A percentile compares a stretch with the other conserved stretches of the same genome.
Evolutionary conservation across 495 filamentous ascomycete species (phyloP).

Genomic region (Penicillium crystallinum): DNA sequence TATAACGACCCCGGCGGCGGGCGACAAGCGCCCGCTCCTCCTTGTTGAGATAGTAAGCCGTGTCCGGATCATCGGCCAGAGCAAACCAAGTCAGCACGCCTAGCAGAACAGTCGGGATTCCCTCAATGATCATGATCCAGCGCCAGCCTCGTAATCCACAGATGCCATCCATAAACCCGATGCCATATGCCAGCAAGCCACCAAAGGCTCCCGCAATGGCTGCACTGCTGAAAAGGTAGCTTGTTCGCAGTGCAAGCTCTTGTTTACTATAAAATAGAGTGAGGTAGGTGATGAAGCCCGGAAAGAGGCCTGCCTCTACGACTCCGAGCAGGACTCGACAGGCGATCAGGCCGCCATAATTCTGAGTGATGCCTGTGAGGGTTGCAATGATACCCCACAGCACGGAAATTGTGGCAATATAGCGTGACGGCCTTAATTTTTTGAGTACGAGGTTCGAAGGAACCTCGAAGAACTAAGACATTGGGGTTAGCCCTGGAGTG

Average conservation of each 20-base stretch:
- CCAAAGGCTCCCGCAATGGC: conserved; percentile 73
- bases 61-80: conserved; percentile 60
- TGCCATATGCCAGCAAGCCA: conserved; percentile 68
- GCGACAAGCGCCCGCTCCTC: conserved; percentile 52
- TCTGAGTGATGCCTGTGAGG: conserved; percentile 58
- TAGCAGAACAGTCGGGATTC: conserved; percentile 60
- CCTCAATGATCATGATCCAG: conserved; percentile 64
- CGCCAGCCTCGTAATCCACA: conserved; percentile 53
- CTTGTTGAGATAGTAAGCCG: conserved; percentile 55
- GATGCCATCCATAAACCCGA: conserved; percentile 66
- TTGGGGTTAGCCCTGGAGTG: background rate
- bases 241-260: conserved; percentile 68
- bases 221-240: conserved; percentile 71
- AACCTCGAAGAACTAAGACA: conserved; percentile 36
- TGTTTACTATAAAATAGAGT: conserved; percentile 71
- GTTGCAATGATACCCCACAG: conserved; percentile 69
- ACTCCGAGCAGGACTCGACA: conserved; percentile 51
- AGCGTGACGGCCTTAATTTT: conserved; percentile 67
- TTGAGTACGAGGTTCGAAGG: conserved; percentile 73
- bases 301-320: conserved; percentile 52
- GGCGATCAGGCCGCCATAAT: conserved; percentile 51
- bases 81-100: conserved; percentile 57
- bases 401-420: conserved; percentile 58
- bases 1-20: conserved; percentile 42
- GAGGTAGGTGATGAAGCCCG: conserved; percentile 60